Evolutionary conservation across 495 filamentous ascomycete genomes (phyloP).

Genomic region (Cudoniella acicularis): DNA sequence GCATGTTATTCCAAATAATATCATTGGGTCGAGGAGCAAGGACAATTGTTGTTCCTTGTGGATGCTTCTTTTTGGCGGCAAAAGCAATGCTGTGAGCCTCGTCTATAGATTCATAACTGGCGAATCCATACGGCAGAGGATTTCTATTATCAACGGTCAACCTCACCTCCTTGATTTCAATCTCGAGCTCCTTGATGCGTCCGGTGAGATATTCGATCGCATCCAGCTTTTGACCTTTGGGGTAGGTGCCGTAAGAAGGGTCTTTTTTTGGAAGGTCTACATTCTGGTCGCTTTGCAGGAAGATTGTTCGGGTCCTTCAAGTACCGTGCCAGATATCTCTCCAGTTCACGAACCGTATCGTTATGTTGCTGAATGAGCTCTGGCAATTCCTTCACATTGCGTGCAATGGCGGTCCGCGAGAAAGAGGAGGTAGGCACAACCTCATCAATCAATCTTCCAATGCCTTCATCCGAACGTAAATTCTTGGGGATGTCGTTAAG

Average conservation of each 20-base stretch:
- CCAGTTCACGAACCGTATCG: constrained; percentile 72
- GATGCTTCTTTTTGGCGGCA: constrained; percentile 72
- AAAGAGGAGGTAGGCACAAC: constrained; percentile 71
- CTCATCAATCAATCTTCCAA: constrained; percentile 72
- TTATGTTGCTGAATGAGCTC: constrained; percentile 81
- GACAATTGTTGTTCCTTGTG: constrained; percentile 70
- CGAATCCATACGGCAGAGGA: constrained; percentile 88
- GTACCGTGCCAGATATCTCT: constrained; percentile 82
- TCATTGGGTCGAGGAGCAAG: constrained; percentile 87
- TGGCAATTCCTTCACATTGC: constrained; percentile 87
- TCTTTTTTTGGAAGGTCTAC: constrained; percentile 73
- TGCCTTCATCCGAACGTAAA: constrained; percentile 76
- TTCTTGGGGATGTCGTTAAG: constrained; percentile 79
- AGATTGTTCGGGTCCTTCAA: constrained; percentile 80
- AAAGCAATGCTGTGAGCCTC: constrained; percentile 88
- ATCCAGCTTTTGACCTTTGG: constrained; percentile 73
- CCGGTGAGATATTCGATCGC: constrained; percentile 91
- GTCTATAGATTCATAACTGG: constrained; percentile 82
- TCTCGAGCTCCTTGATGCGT: constrained; percentile 77
- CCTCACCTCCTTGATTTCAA: constrained; percentile 78
- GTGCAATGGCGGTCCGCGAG: constrained; percentile 76
- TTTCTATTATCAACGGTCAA: constrained; percentile 79
- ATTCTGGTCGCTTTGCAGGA: constrained; percentile 72
- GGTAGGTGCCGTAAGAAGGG: constrained; percentile 49
- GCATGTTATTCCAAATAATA: constrained; percentile 94